Percentiles rank a stretch among this genome's conserved stretches.
Conservation (phyloP, 257 asterid genomes). For the Solanum chiquidenum region DNA sequence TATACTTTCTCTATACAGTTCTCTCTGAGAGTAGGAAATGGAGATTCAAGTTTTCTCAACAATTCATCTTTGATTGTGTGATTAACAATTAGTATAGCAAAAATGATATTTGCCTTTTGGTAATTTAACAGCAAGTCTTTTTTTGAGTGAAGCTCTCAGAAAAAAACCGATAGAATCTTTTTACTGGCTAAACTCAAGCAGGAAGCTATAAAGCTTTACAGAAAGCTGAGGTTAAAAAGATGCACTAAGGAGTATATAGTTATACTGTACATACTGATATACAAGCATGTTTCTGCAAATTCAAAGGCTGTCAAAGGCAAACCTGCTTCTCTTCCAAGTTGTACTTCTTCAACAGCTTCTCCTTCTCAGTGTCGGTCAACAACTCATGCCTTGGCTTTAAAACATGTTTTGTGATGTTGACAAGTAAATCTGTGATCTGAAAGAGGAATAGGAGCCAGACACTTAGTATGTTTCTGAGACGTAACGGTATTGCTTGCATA, state of each 20-base stretch:
- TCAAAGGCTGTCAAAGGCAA: not conserved
- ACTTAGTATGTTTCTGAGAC: not conserved
- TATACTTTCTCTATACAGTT: no score
- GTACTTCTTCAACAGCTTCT: conserved; percentile 49
- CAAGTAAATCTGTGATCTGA: conserved; percentile 83
- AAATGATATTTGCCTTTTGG: not conserved
- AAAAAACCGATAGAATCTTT: not conserved
- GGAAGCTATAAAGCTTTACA: not conserved
- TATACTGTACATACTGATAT: not conserved
- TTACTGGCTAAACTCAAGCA: not conserved
- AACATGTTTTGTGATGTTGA: conserved; percentile 72
- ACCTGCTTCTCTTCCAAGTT: conserved; percentile 87
- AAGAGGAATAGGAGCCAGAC: not conserved
- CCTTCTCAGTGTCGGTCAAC: conserved; percentile 54
- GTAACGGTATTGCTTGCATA: not conserved
- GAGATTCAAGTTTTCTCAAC: no score
- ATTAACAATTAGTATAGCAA: no score
- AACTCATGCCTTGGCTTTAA: conserved; percentile 84
- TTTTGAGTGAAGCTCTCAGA: not conserved
- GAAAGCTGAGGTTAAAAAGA: not conserved
- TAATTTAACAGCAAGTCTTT: not conserved
- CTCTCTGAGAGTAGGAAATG: no score
- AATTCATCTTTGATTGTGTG: no score
- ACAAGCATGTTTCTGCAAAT: not conserved
- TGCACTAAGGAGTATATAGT: not conserved